Conservation (phyloP, 208 protist species). For the Blastocrithidia nonstop region DNA sequence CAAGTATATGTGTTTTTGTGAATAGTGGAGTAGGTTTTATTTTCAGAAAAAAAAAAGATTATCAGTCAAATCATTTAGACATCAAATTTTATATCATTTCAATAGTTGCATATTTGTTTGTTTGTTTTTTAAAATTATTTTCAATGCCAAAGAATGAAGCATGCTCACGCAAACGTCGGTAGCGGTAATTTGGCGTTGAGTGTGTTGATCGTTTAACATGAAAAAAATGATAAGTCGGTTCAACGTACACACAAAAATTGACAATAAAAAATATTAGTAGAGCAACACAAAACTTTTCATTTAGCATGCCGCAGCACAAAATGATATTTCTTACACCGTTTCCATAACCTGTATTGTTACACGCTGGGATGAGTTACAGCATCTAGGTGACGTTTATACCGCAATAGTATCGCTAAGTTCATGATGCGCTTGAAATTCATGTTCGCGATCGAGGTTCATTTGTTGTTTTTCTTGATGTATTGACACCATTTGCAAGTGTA, state of each 20-base stretch:
- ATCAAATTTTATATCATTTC: no score
- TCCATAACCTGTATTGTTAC: constrained; percentile 69
- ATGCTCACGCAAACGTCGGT: constrained; percentile 35
- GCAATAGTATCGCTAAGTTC: constrained; percentile 41
- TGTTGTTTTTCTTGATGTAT: constrained; percentile 52
- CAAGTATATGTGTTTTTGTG: no score
- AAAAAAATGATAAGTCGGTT: constrained; percentile 74
- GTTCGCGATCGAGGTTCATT: constrained; percentile 69
- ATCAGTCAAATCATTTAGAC: no score
- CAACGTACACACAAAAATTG: constrained; percentile 77
- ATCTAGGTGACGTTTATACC: constrained; percentile 67
- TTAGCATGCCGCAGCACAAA: constrained; percentile 54
- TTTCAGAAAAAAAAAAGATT: no score
- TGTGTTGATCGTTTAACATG: constrained; percentile 65
- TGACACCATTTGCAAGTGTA: constrained; percentile 56
- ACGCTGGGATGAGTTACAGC: constrained; percentile 60
- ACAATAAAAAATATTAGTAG: constrained; percentile 74
- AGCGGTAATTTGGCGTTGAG: constrained; percentile 65
- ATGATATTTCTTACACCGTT: constrained; percentile 76
- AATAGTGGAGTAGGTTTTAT: no score
- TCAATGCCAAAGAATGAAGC: no score
- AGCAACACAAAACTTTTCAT: constrained; percentile 55
- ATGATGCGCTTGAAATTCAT: constrained; percentile 68
- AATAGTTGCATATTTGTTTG: no score
- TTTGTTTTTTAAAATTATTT: constrained; percentile 2